A percentile compares a stretch with the other conserved stretches of the same genome.
Evolutionary conservation across 345 rosid genomes (phyloP).

Genomic region (Durio zibethinus): DNA sequence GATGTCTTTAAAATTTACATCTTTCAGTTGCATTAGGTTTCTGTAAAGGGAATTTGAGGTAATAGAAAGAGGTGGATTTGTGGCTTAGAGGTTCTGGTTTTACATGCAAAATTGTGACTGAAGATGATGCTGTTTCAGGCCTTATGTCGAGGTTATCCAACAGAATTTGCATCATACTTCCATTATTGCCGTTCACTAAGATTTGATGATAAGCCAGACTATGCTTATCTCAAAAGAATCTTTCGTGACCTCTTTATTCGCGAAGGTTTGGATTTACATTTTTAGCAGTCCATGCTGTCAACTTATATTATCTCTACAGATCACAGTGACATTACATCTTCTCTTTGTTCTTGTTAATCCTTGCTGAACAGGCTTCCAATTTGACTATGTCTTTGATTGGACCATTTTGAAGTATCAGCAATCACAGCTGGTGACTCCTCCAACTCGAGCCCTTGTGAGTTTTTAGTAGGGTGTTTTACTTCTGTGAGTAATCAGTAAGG

Average conservation of each 20-base stretch:
- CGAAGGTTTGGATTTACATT: constrained; percentile 51
- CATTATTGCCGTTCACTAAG: constrained; percentile 91
- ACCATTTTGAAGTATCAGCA: constrained; percentile 97
- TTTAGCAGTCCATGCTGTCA: not conserved
- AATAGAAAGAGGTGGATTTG: constrained; percentile 51
- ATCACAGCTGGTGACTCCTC: constrained; percentile 81
- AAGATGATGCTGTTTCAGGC: constrained; percentile 45
- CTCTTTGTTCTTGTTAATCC: constrained; percentile 4
- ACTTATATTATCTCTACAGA: not conserved
- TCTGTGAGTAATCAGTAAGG: constrained; percentile 2
- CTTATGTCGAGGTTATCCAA: constrained; percentile 89
- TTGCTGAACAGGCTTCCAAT: constrained; percentile 71
- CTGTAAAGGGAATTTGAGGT: constrained; percentile 31
- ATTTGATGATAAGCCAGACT: constrained; percentile 96
- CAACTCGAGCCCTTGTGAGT: constrained; percentile 47
- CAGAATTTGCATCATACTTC: constrained; percentile 95
- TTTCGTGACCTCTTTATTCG: constrained; percentile 95
- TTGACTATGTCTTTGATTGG: constrained; percentile 97
- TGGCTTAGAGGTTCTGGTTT: constrained; percentile 42
- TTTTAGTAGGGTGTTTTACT: not conserved
- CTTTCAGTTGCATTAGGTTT: not conserved
- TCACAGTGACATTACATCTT: not conserved
- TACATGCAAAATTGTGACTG: constrained; percentile 16
- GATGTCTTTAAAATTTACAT: not conserved
- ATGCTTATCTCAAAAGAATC: constrained; percentile 85